A percentile compares a stretch with the other conserved stretches of the same genome.
Evolutionary conservation across 1,284 basidiomycete species (phyloP).

Genomic region (Ceratobasidium sp.): DNA sequence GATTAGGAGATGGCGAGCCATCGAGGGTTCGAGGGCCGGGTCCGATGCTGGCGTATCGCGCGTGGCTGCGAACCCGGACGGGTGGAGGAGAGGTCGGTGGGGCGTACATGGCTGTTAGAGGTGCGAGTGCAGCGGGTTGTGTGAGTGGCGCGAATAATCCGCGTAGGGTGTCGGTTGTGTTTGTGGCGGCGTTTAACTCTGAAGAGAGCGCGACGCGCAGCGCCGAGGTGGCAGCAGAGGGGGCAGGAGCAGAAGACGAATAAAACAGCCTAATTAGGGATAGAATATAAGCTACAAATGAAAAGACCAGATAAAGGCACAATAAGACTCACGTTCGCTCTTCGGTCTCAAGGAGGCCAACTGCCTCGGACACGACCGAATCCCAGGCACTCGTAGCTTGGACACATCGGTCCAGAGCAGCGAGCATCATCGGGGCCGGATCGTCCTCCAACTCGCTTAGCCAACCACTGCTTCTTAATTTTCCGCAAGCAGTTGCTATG

Average conservation of each 20-base stretch:
- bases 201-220: slow-evolving; percentile 77
- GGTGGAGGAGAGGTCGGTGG: slow-evolving; percentile 62
- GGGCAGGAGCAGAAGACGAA: slow-evolving; percentile 59
- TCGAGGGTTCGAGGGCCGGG: slow-evolving; percentile 6
- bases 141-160: slow-evolving; percentile 80
- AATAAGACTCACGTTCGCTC: slow-evolving; percentile 67
- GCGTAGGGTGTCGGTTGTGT: slow-evolving; percentile 82
- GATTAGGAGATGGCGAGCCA: slow-evolving; percentile 48
- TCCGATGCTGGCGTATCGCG: slow-evolving; percentile 60
- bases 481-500: slow-evolving; percentile 34
- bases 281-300: slow-evolving; percentile 21
- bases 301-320: slow-evolving; percentile 35
- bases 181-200: slow-evolving; percentile 77
- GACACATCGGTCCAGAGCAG: slow-evolving; percentile 74
- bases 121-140: slow-evolving; percentile 73
- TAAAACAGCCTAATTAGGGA: slow-evolving; percentile 45
- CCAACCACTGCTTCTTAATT: slow-evolving; percentile 32
- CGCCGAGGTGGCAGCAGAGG: slow-evolving; percentile 61
- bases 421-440: slow-evolving; percentile 60
- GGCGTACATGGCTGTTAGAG: slow-evolving; percentile 85
- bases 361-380: slow-evolving; percentile 73
- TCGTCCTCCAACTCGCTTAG: slow-evolving; percentile 39
- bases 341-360: slow-evolving; percentile 73
- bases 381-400: slow-evolving; percentile 77
- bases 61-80: slow-evolving; percentile 24